Evolutionary conservation across 1,284 basidiomycete genomes (phyloP).

Genomic region (Ganoderma leucocontextum): DNA sequence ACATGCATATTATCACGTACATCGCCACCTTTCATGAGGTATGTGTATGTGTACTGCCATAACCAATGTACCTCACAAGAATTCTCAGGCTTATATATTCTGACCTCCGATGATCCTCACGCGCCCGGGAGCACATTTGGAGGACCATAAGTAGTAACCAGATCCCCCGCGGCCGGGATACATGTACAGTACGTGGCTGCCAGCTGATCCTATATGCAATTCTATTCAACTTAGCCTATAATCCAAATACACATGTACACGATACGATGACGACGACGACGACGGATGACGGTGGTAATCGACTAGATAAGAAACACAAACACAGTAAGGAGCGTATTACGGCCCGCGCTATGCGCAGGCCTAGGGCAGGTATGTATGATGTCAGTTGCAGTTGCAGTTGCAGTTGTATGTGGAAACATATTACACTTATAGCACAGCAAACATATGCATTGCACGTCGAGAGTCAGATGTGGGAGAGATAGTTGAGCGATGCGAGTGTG

Average conservation of each 20-base stretch:
- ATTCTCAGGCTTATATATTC: no score
- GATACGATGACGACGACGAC: constrained; percentile 9
- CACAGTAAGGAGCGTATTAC: constrained; percentile 31
- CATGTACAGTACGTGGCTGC: no score
- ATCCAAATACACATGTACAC: constrained; percentile 16
- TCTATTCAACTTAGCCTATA: constrained; percentile 19
- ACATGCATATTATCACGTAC: no score
- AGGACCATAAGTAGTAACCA: no score
- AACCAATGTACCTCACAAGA: no score
- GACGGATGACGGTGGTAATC: constrained; percentile 3
- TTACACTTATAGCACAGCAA: neutral
- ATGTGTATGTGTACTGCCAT: no score
- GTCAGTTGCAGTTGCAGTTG: neutral
- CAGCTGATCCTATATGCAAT: constrained; percentile 15
- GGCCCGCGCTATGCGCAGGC: constrained; percentile 11
- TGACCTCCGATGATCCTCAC: no score
- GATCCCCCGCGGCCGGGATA: no score
- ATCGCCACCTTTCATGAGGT: no score
- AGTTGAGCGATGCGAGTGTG: neutral
- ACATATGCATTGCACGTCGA: neutral
- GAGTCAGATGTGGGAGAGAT: neutral
- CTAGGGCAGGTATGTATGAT: constrained; percentile 14
- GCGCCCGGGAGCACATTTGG: no score
- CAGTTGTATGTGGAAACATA: neutral
- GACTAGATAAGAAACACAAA: constrained; percentile 20